Evolutionary conservation across 371 early-diverging fungal genomes (phyloP), one percentile per base, ranked within the genome.

Genomic region (Mortierella polycephala): DNA sequence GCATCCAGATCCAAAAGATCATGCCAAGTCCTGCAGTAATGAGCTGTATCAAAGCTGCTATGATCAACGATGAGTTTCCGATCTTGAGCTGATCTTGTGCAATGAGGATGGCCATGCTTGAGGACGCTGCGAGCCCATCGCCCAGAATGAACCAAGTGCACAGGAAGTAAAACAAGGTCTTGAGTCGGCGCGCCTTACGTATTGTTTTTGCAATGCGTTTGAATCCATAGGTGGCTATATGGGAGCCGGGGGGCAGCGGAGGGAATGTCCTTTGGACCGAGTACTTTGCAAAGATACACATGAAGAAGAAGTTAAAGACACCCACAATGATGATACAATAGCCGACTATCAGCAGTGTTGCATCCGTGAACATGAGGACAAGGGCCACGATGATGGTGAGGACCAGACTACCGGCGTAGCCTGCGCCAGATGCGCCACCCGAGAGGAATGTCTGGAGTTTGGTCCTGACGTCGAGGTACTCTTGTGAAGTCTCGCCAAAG

Each of bases 21-120:
- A 71, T 75, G 7, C 64, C 76, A 7, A 54, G 37, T 1, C 76
- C 76, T 18, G 71, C 76, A 23, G 49, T 7, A 30, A 75, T 40
- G 55, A 75, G 50, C 44, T 75, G 75, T 16, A 70, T 51, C 16
- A 75, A 20, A 4, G 76, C 71, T 1, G 71, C 71, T 0, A 55
- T 60, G 55, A 71, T 75, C 52, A 75, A 44, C n/a, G 67, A 49
- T 7, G 61, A 50, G 30, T 56, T 70, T 4, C 47, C 67, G 44
- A 71, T 53, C 44, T 71, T 59, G n/a, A 75, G 57, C 14, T 70
- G 66, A 44, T 62, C 66, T 45, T 75, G 76, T 0, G 71, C 76
- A 45, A 75, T 75, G 16, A 75, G 49, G 41, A 75, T 71, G 1
- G 71, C 76, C 76, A 75, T 75, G 39, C 60, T 75, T 13, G 76